Conservation (phyloP, 2,329 filamentous ascomycete species). For the Claviceps africana region DNA sequence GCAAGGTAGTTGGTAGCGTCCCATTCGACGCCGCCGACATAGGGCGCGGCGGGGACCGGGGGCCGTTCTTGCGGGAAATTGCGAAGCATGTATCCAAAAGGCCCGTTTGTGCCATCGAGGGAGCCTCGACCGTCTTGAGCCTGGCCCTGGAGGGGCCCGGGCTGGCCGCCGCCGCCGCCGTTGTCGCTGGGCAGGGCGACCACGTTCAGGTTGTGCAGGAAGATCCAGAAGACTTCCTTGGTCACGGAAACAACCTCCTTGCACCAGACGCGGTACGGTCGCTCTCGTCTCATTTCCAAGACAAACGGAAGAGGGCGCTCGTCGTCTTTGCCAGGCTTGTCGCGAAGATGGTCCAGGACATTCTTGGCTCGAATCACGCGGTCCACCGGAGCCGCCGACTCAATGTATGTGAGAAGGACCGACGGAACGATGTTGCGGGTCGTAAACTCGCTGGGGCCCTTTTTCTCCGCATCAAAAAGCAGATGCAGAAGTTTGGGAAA, state of each 20-base stretch:
- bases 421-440: conserved; percentile 84
- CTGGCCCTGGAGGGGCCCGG: conserved; percentile 6
- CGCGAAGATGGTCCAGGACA: conserved; percentile 67
- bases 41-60: conserved; percentile 85
- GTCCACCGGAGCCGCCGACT: conserved; percentile 47
- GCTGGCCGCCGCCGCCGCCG: conserved; percentile 8
- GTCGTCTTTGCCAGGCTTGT: conserved; percentile 62
- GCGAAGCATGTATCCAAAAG: conserved; percentile 47
- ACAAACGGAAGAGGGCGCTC: conserved; percentile 74
- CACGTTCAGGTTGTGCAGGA: conserved; percentile 85
- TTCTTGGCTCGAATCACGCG: conserved; percentile 54
- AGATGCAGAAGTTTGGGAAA: conserved; percentile 78
- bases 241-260: conserved; percentile 86
- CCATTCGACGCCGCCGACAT: conserved; percentile 96
- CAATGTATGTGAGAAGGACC: conserved; percentile 77
- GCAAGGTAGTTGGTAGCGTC: conserved; percentile 95
- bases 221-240: conserved; percentile 99
- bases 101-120: conserved; percentile 17
- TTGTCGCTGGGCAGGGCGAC: conserved; percentile 48
- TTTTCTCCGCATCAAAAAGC: conserved; percentile 96
- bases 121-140: not conserved
- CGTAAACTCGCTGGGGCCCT: conserved; percentile 91
- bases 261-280: conserved; percentile 87
- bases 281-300: conserved; percentile 70
- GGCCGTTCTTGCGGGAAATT: conserved; percentile 78